Evolutionary conservation across 805 yeast genomes (phyloP), one percentile per base, ranked within the genome.

Genomic region (Wickerhamiella allomyrinae): DNA sequence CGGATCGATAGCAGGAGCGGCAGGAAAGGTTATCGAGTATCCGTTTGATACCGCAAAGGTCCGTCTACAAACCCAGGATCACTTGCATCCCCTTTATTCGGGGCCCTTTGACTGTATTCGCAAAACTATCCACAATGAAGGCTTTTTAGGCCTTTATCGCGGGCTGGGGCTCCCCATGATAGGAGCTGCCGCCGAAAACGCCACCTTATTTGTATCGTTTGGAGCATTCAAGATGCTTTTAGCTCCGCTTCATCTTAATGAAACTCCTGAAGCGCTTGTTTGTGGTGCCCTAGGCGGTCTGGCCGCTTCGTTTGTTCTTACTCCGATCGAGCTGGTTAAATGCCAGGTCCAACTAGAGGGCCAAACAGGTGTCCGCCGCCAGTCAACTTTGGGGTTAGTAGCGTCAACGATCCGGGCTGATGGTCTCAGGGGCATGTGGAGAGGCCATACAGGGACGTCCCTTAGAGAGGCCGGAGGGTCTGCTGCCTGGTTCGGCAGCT

Each of bases 21-120:
- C 76, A 3, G 95, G 94, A 1, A 89, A 87, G 57, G 52, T 80
- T 23, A 72, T 87, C 11, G 97, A 87, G 59, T 87, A 77, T 53
- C 97, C 97, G 0, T 85, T 87, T 50, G 97, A 87, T 54, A 89
- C 96, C 0, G 71, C 86, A 36, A 87, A 87, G 60, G 97, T 87
- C 3, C 68, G 95, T 44, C 66, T 89, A 23, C 89, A 80, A 55
- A 73, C 85, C 1, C 79, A 86, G 7, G 64, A 75, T 23, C 57
- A 62, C 3, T 46, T 52, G 7, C 70, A 72, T 0, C 60, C 73
- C 9, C 57, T 60, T 27, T 77, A 71, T 52, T 59, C 59, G 0
- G 76, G 83, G 1, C 79, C 95, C 0, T 46, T 69, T 46, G 77
- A 77, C 47, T 79, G 91, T 57, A 73, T 87, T 34, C 54, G 51